Base-by-base conservation (phyloP, 2,329 filamentous ascomycete species). In the Aspergillus chevalieri region DNA sequence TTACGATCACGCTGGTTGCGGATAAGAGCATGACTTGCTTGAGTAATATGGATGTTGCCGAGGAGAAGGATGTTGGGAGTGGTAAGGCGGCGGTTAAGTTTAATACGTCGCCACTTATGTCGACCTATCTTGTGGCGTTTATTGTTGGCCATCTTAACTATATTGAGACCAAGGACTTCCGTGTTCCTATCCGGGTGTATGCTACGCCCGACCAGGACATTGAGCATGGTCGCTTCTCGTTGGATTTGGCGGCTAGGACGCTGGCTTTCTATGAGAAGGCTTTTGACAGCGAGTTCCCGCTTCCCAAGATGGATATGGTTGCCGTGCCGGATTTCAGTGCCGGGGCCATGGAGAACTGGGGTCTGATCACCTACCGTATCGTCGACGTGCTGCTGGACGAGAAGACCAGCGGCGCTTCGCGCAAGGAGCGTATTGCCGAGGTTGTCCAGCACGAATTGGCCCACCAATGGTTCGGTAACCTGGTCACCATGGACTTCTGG, bases 401-500 rank as follows among this genome's bases (percentile, higher is more conserved):
- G 72, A 93, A 94, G 78, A 87, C 82, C 3, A 93, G 88, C 62
- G 87, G 90, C 64, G 91, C 92, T 17, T 85, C 86, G 34, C 89
- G 85, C 53, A 96, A 95, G 75, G 87, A 96, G 74, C 85, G 91
- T 36, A 88, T 97, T 48, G 92, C 92, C 47, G 92, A 96, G 70
- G 89, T 93, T 38, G 92, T 97, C 24, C 91, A 96, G 77, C 92
- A 97, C 74, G 92, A 97, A 70, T 78, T 97, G 65, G 92, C 92
- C 38, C 92, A 97, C 72, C 92, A 96, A 72, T 97, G 92, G 92
- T 97, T 97, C 65, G 92, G 92, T 55, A 96, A 97, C 74, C 75
- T 96, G 47, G 92, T 96, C 24, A 96, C 92, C 47, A 96, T 96
- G 90, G 90, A 95, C 69, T 96, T 94, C 79, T 97, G 92, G 92